Base-by-base conservation (phyloP, 139 green algal genomes). In the Desmodesmus armatus region DNA sequence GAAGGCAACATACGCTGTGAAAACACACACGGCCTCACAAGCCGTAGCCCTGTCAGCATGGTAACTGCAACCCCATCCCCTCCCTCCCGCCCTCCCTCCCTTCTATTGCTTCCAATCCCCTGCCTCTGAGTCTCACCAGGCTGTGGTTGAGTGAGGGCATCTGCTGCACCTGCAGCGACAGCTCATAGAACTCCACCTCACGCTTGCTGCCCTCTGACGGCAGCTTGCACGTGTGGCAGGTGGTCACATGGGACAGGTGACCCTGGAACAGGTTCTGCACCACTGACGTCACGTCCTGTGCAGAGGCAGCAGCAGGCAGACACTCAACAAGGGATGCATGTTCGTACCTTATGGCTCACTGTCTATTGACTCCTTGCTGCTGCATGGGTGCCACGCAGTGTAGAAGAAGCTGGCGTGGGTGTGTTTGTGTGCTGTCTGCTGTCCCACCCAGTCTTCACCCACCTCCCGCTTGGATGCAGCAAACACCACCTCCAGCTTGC, bases 141-240 rank as follows among this genome's bases (percentile, higher is more conserved):
- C 85, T 90, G 21, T 84, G 9, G 0, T 27, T 29, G 37, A 93
- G 31, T n/a, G 27, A 51, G 3, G 47, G 17, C 43, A 77, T 71
- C 19, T 43, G 41, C 70, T 92, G 88, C 31, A 98, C 94, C 43
- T 96, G 92, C 11, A 98, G 81, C 41, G 96, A 92, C 27, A 99
- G 85, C 88, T 99, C 96, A 87, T 96, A 98, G 82, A 97, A 98
- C 53, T 94, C 87, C 21, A 90, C 91, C 13, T 66, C 29, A 3
- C 89, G 79, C 23, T 49, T 69, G 21, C 78, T 92, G 79, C 84
- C 87, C 5, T 77, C 83, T 2, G 91, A 96, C 43, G 78, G 72
- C 37, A 66, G 83, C 15, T 82, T 44, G 82, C 94, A 97, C 17
- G 5, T 88, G 76, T 89, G 83, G 80, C 95, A 98, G 29, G 80